Percentiles rank a stretch among this genome's conserved stretches.
Evolutionary conservation across 2,329 filamentous ascomycete species (phyloP).

Genomic region (Aspergillus sp.): DNA sequence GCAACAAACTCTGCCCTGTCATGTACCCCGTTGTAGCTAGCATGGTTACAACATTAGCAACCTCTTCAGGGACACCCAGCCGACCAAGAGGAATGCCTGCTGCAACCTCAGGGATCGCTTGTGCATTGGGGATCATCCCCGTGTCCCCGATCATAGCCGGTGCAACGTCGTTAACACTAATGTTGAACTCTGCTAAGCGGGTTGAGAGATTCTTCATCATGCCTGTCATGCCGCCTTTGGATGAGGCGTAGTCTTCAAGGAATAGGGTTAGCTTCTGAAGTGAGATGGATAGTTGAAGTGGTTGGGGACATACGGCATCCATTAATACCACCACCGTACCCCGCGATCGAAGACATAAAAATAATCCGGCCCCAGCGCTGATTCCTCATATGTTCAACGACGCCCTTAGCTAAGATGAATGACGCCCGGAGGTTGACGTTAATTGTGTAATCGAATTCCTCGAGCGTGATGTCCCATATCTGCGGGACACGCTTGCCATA

Average conservation of each 20-base stretch:
- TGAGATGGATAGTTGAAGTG: background rate
- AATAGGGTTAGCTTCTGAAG: background rate
- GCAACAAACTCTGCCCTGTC: constrained; percentile 56
- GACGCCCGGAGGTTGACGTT: constrained; percentile 62
- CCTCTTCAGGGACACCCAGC: constrained; percentile 59
- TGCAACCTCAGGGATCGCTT: constrained; percentile 59
- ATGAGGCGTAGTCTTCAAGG: constrained; percentile 52
- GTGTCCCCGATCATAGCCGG: constrained; percentile 68
- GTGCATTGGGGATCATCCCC: constrained; percentile 61
- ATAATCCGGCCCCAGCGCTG: constrained; percentile 64
- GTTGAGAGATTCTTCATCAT: constrained; percentile 66
- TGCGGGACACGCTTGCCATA: constrained; percentile 61
- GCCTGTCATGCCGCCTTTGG: constrained; percentile 61
- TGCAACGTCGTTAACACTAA: constrained; percentile 68
- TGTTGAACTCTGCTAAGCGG: constrained; percentile 59
- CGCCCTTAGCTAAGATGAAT: constrained; percentile 61
- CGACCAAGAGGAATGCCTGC: constrained; percentile 60
- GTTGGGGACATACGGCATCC: constrained; percentile 49
- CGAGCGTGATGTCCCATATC: constrained; percentile 60
- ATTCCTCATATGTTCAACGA: constrained; percentile 60
- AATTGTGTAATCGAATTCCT: constrained; percentile 65
- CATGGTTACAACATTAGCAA: constrained; percentile 62
- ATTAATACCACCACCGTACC: constrained; percentile 63
- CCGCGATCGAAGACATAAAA: constrained; percentile 64
- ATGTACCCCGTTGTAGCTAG: constrained; percentile 61